phyloP scores from a whole-genome alignment of 768 basidiomycete genomes.

The Tremella mesenterica region DNA sequence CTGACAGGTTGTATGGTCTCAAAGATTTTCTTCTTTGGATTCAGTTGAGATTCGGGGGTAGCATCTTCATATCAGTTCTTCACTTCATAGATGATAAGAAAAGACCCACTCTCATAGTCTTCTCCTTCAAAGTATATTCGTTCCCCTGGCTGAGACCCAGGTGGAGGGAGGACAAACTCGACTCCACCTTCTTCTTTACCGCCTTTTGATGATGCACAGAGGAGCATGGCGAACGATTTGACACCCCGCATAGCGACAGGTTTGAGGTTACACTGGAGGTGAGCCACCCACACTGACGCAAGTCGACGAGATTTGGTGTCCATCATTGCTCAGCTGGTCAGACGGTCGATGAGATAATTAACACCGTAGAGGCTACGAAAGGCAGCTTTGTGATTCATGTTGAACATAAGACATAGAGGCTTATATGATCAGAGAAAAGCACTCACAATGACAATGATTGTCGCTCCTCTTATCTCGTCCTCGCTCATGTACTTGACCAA shows the following conservation, averaged over 20 bases:
- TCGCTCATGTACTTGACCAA: constrained; percentile 94
- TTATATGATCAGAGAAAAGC: background rate
- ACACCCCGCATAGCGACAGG: constrained; percentile 95
- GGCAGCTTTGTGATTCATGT: no score
- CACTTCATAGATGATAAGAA: background rate
- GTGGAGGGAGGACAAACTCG: constrained; percentile 82
- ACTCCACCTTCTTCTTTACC: constrained; percentile 77
- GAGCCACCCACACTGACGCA: constrained; percentile 1
- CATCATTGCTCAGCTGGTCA: no score
- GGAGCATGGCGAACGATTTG: constrained; percentile 96
- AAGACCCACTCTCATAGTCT: constrained; percentile 64
- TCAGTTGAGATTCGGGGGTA: constrained; percentile 67
- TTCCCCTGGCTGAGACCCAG: constrained; percentile 78
- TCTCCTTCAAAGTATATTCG: constrained; percentile 89
- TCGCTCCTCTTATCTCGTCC: constrained; percentile 78
- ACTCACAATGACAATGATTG: constrained; percentile 69
- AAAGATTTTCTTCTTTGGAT: constrained; percentile 99
- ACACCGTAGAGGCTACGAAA: no score
- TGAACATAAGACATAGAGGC: no score
- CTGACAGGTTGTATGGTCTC: constrained; percentile 85
- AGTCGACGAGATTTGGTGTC: no score
- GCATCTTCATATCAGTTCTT: constrained; percentile 45
- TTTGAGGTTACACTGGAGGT: constrained; percentile 57
- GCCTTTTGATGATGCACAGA: constrained; percentile 66
- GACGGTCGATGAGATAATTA: no score